Percentiles rank a stretch among this genome's conserved stretches.
phyloP scores from a whole-genome alignment of 225 moss, liverwort and hornwort species.

The Straminergon stramineum region DNA sequence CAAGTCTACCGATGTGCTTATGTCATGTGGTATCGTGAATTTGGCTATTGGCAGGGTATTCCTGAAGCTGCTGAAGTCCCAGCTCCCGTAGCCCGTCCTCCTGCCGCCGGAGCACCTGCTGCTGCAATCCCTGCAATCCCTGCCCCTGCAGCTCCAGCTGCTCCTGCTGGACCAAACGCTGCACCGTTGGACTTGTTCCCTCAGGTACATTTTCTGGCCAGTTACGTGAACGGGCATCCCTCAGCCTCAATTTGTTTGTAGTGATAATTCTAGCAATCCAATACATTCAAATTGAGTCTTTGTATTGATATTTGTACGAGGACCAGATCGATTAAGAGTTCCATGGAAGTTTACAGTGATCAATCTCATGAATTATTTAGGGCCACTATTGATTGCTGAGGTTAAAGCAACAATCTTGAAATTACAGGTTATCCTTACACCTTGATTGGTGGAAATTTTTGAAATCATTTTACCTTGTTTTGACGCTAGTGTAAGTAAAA shows the following conservation, averaged over 20 bases:
- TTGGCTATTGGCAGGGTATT: constrained; percentile 48
- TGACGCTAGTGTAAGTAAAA: not conserved
- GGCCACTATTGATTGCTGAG: not conserved
- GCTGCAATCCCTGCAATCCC: constrained; percentile 23
- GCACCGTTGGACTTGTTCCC: constrained; percentile 95
- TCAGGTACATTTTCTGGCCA: constrained; percentile 38
- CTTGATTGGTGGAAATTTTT: not conserved
- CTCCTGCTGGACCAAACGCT: constrained; percentile 72
- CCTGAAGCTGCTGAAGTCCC: constrained; percentile 85
- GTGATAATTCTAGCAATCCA: not conserved
- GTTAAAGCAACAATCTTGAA: not conserved
- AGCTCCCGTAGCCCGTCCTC: constrained; percentile 18
- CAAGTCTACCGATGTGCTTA: not conserved
- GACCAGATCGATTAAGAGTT: not conserved
- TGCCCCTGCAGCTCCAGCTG: constrained; percentile 7
- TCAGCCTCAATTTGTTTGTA: not conserved
- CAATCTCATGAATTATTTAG: not conserved
- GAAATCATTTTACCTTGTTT: not conserved
- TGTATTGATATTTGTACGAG: no score
- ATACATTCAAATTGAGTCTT: not conserved
- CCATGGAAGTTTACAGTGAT: not conserved
- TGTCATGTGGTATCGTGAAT: not conserved
- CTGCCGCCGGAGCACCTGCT: constrained; percentile 13
- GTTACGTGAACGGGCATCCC: not conserved
- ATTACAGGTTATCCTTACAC: not conserved